These are phyloP conservation scores for Mortierella sp. DNA, from an alignment of 371 early-diverging fungal species.

Conservation along the genomic window DNA sequence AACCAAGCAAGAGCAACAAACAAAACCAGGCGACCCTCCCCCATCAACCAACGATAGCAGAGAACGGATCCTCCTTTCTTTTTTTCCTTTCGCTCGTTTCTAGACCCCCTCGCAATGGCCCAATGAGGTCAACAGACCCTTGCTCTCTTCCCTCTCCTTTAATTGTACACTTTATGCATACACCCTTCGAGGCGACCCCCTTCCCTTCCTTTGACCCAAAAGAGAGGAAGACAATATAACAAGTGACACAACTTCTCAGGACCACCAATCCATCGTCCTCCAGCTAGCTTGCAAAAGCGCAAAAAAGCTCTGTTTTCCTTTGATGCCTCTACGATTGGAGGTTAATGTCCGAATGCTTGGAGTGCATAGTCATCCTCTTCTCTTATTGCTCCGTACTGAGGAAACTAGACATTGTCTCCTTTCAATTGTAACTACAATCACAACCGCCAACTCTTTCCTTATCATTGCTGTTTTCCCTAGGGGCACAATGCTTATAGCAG, in stretches of 20 bases:
- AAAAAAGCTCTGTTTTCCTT: not conserved
- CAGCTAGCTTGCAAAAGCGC: not conserved
- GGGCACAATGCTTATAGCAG: too few relatives aligned
- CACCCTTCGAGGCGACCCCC: not conserved
- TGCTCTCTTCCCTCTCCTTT: not conserved
- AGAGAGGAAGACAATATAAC: not conserved
- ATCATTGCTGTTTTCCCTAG: not conserved
- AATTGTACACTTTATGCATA: constrained; percentile 1
- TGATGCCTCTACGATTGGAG: not conserved
- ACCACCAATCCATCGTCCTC: not conserved
- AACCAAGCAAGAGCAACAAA: not conserved
- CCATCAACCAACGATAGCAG: not conserved
- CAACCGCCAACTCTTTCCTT: not conserved
- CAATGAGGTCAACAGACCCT: not conserved
- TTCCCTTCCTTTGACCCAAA: too few relatives aligned
- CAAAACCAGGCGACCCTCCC: not conserved
- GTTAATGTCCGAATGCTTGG: constrained; percentile 2
- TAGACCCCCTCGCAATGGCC: not conserved
- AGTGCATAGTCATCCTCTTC: not conserved
- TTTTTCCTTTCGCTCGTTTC: not conserved
- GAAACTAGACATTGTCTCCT: too few relatives aligned
- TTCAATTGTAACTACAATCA: too few relatives aligned
- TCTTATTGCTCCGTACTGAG: too few relatives aligned
- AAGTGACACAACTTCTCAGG: constrained; percentile 5
- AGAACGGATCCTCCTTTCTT: not conserved